Conservation (phyloP, 371 early-diverging fungal species). For the Syncephalastrum racemosum region DNA sequence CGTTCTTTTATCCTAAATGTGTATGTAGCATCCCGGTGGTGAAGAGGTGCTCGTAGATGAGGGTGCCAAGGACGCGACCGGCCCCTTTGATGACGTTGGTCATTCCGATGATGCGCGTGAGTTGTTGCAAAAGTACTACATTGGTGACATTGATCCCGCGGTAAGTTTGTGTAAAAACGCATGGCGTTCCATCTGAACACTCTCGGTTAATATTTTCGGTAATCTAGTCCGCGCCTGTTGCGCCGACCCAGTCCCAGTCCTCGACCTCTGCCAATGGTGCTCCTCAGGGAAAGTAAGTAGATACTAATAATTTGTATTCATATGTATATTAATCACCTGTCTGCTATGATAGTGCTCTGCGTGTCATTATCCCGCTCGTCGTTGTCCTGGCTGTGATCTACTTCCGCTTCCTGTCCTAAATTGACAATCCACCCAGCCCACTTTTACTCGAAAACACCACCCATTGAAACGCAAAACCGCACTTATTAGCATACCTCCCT, state of each 20-base stretch:
- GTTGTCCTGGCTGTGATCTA: constrained; percentile 28
- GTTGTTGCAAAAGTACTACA: constrained; percentile 63
- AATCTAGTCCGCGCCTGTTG: constrained; percentile 36
- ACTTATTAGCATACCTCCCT: too few species aligned
- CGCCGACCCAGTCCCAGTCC: constrained; percentile 13
- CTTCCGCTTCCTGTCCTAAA: constrained; percentile 29
- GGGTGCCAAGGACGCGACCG: constrained; percentile 88
- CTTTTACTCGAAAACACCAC: neutral
- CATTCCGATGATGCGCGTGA: constrained; percentile 94
- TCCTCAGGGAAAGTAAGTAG: constrained; percentile 52
- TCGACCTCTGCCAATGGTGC: constrained; percentile 14
- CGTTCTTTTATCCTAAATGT: too few species aligned
- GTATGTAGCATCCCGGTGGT: constrained; percentile 79
- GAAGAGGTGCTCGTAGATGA: constrained; percentile 78
- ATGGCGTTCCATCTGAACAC: neutral
- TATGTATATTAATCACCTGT: neutral
- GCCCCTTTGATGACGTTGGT: constrained; percentile 94
- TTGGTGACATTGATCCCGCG: constrained; percentile 73
- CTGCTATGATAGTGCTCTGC: constrained; percentile 32
- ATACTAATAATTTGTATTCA: too few species aligned
- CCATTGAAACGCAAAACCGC: too few species aligned
- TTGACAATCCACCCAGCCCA: neutral
- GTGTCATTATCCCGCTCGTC: constrained; percentile 34
- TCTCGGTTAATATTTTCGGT: constrained; percentile 8
- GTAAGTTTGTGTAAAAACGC: constrained; percentile 49